Base-by-base conservation (phyloP, 2,329 filamentous ascomycete species). In the Chalara sp. region DNA sequence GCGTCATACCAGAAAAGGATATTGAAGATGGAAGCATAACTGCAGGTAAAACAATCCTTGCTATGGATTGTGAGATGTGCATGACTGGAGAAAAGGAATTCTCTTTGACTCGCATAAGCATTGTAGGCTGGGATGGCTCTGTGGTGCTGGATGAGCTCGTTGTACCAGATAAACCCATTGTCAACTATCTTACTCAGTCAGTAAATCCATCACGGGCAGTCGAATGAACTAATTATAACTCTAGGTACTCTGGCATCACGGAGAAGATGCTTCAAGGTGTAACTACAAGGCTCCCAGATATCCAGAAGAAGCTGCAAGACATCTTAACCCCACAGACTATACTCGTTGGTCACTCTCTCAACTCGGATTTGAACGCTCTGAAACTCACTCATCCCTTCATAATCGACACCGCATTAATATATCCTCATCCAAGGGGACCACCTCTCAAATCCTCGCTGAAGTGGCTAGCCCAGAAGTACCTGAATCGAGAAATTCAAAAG, bases 21-120 rank as follows among this genome's bases (percentile, higher is more conserved):
- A 82, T 95, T 52, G 76, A 95, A 67, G 72, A 84, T 59, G 92
- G 90, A 50, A 92, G 89, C 67, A 72, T 96, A 52, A 95, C 89
- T 0, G 88, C 82, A 32, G 93, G 91, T 35, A 81, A 89, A 55
- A 79, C 85, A 37, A 73, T 96, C 8, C 73, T 95, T 46, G 86
- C 89, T 1, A 75, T 99, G 49, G 93, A 99, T 66, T 99, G 93
- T 69, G 93, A 99, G 69, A 99, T 99, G 93, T 96, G 91, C 66
- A 84, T 89, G 70, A 95, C 90, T 2, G 87, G 84, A 53, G 82
- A 86, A 54, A 83, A 83, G 45, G 80, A 88, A 57, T 89, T 86
- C 56, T 89, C 91, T 35, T 81, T 99, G 42, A 95, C 93, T 1
- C 83, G 93, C 51, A 86, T 97, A 65, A 96, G 90, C 65, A 68